phyloP scores from a whole-genome alignment of 2,329 filamentous ascomycete genomes.

The Trichoderma sp. region DNA sequence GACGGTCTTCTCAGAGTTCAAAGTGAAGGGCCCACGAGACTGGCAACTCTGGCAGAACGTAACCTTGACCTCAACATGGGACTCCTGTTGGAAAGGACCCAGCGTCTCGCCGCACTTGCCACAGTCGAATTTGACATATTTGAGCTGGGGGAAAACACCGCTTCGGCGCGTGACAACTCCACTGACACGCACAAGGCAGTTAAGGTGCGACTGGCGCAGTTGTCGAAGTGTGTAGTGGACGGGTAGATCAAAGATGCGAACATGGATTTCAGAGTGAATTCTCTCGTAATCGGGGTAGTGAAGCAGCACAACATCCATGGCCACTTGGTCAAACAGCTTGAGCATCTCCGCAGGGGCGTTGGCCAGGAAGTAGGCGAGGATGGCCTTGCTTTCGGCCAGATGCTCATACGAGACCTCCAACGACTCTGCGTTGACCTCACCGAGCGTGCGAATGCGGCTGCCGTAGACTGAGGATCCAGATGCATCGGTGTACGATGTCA shows the following conservation, averaged over 20 bases:
- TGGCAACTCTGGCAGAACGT: constrained; percentile 96
- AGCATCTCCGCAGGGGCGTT: constrained; percentile 95
- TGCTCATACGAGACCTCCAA: constrained; percentile 96
- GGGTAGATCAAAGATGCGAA: constrained; percentile 91
- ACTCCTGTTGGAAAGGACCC: constrained; percentile 96
- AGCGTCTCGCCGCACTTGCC: constrained; percentile 87
- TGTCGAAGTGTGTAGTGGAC: constrained; percentile 94
- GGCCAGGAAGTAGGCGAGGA: constrained; percentile 90
- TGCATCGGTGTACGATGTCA: constrained; percentile 92
- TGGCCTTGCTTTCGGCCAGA: constrained; percentile 84
- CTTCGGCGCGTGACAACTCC: constrained; percentile 92
- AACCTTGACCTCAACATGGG: constrained; percentile 92
- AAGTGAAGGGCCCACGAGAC: constrained; percentile 86
- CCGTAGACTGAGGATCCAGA: constrained; percentile 91
- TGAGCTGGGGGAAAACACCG: constrained; percentile 95
- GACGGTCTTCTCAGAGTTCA: constrained; percentile 96
- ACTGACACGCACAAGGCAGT: constrained; percentile 89
- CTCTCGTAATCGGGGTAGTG: constrained; percentile 97
- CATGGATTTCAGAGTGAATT: constrained; percentile 96
- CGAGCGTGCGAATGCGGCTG: constrained; percentile 88
- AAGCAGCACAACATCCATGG: constrained; percentile 91
- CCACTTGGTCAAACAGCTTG: constrained; percentile 93
- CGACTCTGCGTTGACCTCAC: constrained; percentile 93
- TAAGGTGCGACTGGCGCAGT: constrained; percentile 90
- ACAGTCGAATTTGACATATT: constrained; percentile 98